Evolutionary conservation across 2,329 filamentous ascomycete species (phyloP).

Genomic region (Endocalyx cinctus): DNA sequence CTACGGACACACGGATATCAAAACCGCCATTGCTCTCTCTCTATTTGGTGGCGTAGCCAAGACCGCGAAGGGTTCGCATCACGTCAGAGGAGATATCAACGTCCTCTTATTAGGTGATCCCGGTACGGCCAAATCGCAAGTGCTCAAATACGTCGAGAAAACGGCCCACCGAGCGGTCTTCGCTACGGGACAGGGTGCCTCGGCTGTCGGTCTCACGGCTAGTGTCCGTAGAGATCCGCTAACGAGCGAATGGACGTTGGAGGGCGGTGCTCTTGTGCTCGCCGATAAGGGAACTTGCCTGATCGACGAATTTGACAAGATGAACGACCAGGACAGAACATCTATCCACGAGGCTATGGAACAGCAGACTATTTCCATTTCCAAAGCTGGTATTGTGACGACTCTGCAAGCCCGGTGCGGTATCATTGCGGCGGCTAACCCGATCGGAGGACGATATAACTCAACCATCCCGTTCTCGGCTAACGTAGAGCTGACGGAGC

Average conservation of each 20-base stretch:
- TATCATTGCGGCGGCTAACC: constrained; percentile 94
- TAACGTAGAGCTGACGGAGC: constrained; percentile 95
- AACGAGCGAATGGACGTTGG: constrained; percentile 95
- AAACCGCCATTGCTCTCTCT: constrained; percentile 90
- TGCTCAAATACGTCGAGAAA: constrained; percentile 96
- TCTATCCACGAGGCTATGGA: constrained; percentile 99
- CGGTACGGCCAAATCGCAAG: constrained; percentile 95
- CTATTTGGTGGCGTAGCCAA: constrained; percentile 95
- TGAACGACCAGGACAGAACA: constrained; percentile 98
- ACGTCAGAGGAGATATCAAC: constrained; percentile 96
- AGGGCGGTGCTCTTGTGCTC: constrained; percentile 91
- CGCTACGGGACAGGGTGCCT: constrained; percentile 94
- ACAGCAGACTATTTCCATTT: constrained; percentile 98
- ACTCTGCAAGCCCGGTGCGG: constrained; percentile 93
- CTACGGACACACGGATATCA: constrained; percentile 94
- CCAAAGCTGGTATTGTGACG: constrained; percentile 96
- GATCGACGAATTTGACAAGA: constrained; percentile 99
- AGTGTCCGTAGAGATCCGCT: constrained; percentile 92
- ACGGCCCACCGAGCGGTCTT: constrained; percentile 96
- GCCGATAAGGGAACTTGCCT: constrained; percentile 92
- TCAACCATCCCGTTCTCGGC: constrained; percentile 92
- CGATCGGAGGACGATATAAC: constrained; percentile 94
- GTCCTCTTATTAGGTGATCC: constrained; percentile 93
- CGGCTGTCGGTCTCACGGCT: constrained; percentile 93
- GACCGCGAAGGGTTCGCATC: constrained; percentile 79